phyloP scores from a whole-genome alignment of 441 rosid genomes.

The Populus hybrid region DNA sequence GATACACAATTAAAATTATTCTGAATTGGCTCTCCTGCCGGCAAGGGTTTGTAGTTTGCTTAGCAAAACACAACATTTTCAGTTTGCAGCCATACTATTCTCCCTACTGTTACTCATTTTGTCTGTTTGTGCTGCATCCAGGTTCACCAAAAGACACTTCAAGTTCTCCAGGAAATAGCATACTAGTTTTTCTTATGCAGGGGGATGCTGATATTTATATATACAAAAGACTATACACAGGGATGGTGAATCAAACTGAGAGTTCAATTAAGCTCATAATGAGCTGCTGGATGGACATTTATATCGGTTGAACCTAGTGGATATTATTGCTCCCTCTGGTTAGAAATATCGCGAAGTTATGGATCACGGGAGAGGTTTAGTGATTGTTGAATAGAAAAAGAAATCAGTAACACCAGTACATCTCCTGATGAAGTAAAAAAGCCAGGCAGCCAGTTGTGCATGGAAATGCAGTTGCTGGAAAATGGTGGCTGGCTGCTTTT shows the following conservation, averaged over 20 bases:
- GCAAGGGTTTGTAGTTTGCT: not conserved
- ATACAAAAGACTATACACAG: not conserved
- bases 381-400: not conserved
- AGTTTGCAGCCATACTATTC: not conserved
- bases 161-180: slow-evolving; percentile 89
- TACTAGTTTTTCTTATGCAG: slow-evolving; percentile 35
- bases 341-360: not conserved
- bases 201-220: slow-evolving; percentile 3
- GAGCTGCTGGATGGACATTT: slow-evolving; percentile 1
- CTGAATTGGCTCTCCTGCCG: not conserved
- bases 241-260: not conserved
- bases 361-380: not conserved
- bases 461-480: not conserved
- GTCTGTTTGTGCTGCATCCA: slow-evolving; percentile 28
- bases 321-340: not conserved
- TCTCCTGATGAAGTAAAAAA: not conserved
- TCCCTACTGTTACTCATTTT: not conserved
- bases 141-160: slow-evolving; percentile 94
- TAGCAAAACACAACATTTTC: not conserved
- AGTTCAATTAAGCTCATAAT: not conserved
- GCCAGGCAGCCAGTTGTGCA: not conserved
- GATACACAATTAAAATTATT: not conserved
- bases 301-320: slow-evolving; percentile 3
- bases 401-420: not conserved
- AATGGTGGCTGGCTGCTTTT: not conserved